Percentiles rank a stretch among this genome's conserved stretches.
Evolutionary conservation across 2,329 filamentous ascomycete species (phyloP).

Genomic region (Arthrinium puccinioides): DNA sequence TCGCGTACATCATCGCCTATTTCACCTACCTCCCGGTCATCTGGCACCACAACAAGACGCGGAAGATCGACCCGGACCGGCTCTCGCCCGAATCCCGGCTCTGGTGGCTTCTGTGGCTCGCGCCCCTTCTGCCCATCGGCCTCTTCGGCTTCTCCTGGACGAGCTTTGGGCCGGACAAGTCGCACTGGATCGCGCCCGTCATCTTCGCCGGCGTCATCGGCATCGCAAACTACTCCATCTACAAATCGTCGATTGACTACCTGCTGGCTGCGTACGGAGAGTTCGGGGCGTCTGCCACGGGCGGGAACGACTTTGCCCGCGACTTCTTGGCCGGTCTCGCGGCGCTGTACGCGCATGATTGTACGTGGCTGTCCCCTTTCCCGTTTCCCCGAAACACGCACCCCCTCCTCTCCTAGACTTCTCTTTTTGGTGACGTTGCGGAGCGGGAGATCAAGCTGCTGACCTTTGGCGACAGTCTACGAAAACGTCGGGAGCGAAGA

Average conservation of each 20-base stretch:
- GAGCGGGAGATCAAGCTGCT: too few species aligned
- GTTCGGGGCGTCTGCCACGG: slow-evolving; percentile 59
- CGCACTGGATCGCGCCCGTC: slow-evolving; percentile 56
- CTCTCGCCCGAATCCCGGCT: slow-evolving; percentile 45
- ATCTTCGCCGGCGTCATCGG: slow-evolving; percentile 53
- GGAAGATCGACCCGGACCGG: slow-evolving; percentile 31
- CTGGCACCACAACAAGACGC: slow-evolving; percentile 26
- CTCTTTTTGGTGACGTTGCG: too few species aligned
- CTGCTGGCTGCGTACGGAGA: slow-evolving; percentile 59
- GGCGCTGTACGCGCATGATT: slow-evolving; percentile 1
- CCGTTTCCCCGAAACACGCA: neutral
- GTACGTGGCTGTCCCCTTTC: neutral
- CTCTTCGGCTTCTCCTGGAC: slow-evolving; percentile 58
- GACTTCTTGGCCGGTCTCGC: slow-evolving; percentile 54
- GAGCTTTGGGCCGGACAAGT: slow-evolving; percentile 31
- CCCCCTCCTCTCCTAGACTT: neutral
- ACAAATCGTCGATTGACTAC: slow-evolving; percentile 62
- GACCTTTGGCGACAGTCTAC: neutral
- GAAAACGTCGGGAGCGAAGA: neutral
- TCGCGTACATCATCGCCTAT: slow-evolving; percentile 56
- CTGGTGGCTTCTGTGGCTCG: slow-evolving; percentile 53
- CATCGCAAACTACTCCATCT: slow-evolving; percentile 56
- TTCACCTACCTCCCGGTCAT: slow-evolving; percentile 46
- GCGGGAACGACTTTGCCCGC: slow-evolving; percentile 59
- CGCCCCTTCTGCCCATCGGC: slow-evolving; percentile 51